A percentile compares a stretch with the other conserved stretches of the same genome.
phyloP scores from a whole-genome alignment of 305 asterid genomes.

The Fraxinus xanthoxyloides region DNA sequence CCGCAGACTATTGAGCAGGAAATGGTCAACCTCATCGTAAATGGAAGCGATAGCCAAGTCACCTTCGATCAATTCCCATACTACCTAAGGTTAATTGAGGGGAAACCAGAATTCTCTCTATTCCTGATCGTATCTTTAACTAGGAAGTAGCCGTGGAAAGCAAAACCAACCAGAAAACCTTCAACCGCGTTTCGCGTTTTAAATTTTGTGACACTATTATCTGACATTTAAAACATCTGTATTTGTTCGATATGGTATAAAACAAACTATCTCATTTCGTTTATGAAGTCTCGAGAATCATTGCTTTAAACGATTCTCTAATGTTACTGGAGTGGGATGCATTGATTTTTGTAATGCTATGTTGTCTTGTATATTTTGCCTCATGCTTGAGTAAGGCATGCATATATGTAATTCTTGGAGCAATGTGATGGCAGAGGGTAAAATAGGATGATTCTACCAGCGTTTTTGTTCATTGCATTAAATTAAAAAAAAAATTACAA shows the following conservation, averaged over 20 bases:
- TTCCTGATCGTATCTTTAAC: neutral
- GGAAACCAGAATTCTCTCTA: neutral
- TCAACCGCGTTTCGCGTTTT: neutral
- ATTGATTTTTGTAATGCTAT: neutral
- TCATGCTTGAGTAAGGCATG: neutral
- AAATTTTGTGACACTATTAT: neutral
- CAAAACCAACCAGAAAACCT: neutral
- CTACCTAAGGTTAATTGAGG: conserved; percentile 52
- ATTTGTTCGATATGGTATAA: neutral
- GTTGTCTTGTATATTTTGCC: neutral
- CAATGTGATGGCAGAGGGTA: neutral
- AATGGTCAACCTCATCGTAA: conserved; percentile 49
- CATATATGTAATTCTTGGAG: neutral
- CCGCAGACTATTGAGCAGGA: conserved; percentile 62
- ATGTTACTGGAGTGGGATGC: neutral
- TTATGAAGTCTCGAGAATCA: neutral
- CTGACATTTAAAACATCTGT: neutral
- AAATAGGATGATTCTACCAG: neutral
- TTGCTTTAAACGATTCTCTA: neutral
- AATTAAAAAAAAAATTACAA: too few relatives aligned
- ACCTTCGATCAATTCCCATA: conserved; percentile 81
- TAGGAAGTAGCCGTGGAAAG: neutral
- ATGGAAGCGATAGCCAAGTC: conserved; percentile 60
- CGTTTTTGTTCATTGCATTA: neutral
- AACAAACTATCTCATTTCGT: neutral